These are phyloP conservation scores for Yarrowia divulgata DNA, from an alignment of 805 yeast species.

Conservation along the genomic window DNA sequence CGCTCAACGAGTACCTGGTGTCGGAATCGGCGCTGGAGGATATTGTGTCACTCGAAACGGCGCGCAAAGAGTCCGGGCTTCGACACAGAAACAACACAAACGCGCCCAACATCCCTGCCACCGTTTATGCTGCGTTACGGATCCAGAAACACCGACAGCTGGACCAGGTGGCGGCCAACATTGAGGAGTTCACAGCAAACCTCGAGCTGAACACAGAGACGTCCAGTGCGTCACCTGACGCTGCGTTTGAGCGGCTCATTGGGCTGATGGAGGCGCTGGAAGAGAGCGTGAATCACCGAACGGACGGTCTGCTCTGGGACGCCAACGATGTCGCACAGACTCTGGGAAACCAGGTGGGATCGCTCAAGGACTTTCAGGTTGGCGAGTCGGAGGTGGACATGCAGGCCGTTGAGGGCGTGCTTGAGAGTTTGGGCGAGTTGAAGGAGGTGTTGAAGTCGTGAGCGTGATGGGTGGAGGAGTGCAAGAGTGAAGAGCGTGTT, in stretches of 20 bases:
- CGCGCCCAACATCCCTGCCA: slow-evolving; percentile 11
- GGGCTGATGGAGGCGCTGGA: slow-evolving; percentile 14
- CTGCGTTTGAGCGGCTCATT: slow-evolving; percentile 6
- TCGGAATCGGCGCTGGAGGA: slow-evolving; percentile 22
- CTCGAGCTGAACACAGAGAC: neutral
- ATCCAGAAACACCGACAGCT: slow-evolving; percentile 20
- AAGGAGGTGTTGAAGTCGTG: neutral
- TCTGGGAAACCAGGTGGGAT: slow-evolving; percentile 29
- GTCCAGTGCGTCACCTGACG: slow-evolving; percentile 4
- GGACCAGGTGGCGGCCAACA: slow-evolving; percentile 1
- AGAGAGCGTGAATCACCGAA: slow-evolving; percentile 1
- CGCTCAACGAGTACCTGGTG: slow-evolving; percentile 10
- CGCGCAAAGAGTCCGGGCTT: slow-evolving; percentile 15
- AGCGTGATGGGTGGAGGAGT: neutral
- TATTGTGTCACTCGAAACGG: neutral
- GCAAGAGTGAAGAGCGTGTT: neutral
- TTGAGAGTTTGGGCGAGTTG: slow-evolving; percentile 19
- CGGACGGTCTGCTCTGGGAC: slow-evolving; percentile 13
- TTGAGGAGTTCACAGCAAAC: neutral
- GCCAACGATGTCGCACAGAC: slow-evolving; percentile 13
- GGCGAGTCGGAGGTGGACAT: neutral
- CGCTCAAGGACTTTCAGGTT: slow-evolving; percentile 12
- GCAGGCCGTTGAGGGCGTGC: slow-evolving; percentile 20
- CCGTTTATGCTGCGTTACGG: slow-evolving; percentile 19
- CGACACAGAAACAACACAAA: neutral